These are phyloP conservation scores for Diphasiastrum complanatum DNA, from an alignment of 83 land plant species.

Conservation along the genomic window DNA sequence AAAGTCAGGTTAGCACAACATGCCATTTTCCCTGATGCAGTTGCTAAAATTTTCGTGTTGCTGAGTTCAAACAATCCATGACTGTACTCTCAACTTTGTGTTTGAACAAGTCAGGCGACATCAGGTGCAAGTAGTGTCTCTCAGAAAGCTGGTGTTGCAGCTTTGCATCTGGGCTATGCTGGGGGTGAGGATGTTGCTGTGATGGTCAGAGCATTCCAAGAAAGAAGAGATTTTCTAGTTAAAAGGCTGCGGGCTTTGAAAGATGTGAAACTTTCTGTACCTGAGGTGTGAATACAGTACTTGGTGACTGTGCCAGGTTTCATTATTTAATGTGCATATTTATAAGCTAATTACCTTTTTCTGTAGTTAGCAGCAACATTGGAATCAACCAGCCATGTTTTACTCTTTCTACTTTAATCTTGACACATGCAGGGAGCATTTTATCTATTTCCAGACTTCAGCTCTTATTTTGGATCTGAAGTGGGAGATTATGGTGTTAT, in stretches of 20 bases:
- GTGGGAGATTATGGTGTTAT: conserved; percentile 84
- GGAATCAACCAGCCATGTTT: neutral
- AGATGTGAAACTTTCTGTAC: conserved; percentile 83
- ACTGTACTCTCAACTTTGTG: neutral
- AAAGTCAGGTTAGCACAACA: conserved; percentile 67
- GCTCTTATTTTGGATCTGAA: conserved; percentile 72
- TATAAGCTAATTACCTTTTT: neutral
- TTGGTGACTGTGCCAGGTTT: neutral
- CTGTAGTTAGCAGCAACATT: neutral
- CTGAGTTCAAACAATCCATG: too few species aligned
- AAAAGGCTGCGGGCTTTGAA: conserved; percentile 57
- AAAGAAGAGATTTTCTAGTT: conserved; percentile 80
- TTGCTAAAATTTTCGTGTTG: too few species aligned
- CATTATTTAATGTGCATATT: neutral
- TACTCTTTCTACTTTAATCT: neutral
- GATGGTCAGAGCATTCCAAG: conserved; percentile 88
- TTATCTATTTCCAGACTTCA: conserved; percentile 87
- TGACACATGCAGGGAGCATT: conserved; percentile 78
- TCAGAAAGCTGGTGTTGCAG: conserved; percentile 95
- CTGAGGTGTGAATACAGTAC: conserved; percentile 50
- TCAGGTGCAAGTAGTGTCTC: conserved; percentile 98
- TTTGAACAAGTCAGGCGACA: conserved; percentile 55
- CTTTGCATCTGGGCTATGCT: conserved; percentile 77
- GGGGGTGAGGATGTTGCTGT: conserved; percentile 86
- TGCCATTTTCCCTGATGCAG: neutral